Conservation (phyloP, 352 stramenopile genomes). For the Phytophthora pini region DNA sequence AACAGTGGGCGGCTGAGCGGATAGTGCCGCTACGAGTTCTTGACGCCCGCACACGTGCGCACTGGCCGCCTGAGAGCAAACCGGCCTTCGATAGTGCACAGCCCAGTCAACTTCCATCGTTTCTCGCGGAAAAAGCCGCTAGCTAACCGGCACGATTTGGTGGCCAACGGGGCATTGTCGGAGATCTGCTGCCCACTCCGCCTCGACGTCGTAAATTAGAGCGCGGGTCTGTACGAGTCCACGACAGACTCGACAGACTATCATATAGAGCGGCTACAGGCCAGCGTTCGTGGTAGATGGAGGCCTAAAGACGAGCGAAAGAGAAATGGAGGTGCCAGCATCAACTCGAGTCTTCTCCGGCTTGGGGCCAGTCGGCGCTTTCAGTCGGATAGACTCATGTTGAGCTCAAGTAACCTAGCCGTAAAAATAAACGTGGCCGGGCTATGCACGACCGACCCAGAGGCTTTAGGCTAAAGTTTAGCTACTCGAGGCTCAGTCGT, state of each 20-base stretch:
- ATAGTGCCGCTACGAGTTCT: too few relatives aligned
- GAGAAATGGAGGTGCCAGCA: slow-evolving; percentile 20
- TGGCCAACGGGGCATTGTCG: background rate
- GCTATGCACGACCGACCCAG: slow-evolving; percentile 10
- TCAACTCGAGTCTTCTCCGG: slow-evolving; percentile 18
- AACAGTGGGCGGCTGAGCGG: background rate
- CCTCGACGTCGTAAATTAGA: slow-evolving; percentile 2
- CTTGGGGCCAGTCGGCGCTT: background rate
- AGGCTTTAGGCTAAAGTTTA: slow-evolving; percentile 3
- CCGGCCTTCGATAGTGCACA: too few relatives aligned
- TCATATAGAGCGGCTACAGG: slow-evolving; percentile 2
- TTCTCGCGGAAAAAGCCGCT: slow-evolving; percentile 5
- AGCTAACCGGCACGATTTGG: too few relatives aligned
- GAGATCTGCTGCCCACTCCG: slow-evolving; percentile 28
- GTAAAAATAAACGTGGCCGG: slow-evolving; percentile 13
- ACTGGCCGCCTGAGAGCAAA: too few relatives aligned
- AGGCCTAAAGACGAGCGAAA: slow-evolving; percentile 5
- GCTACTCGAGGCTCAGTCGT: slow-evolving; percentile 28
- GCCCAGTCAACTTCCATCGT: background rate
- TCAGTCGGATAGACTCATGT: slow-evolving; percentile 2
- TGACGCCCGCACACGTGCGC: too few relatives aligned
- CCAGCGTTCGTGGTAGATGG: slow-evolving; percentile 22
- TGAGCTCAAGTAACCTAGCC: background rate
- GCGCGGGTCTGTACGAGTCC: slow-evolving; percentile 8
- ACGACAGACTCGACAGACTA: slow-evolving; percentile 8